Evolutionary conservation across 768 basidiomycete species (phyloP).

Genomic region (Antrodiella citrinella): DNA sequence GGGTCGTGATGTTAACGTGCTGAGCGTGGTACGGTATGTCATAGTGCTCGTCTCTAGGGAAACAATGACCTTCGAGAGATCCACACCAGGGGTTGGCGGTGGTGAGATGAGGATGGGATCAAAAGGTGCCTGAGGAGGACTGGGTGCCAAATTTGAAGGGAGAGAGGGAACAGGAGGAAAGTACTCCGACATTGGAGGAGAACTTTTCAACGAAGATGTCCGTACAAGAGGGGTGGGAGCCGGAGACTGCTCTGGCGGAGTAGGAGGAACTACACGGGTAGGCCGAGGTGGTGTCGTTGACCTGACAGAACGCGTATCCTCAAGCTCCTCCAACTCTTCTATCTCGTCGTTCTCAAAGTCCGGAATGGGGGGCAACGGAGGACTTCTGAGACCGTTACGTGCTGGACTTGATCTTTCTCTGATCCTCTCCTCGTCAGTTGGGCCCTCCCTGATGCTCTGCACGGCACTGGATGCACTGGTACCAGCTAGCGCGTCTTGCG

Average conservation of each 20-base stretch:
- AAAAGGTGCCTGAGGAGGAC: constrained; percentile 51
- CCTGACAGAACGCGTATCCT: background rate
- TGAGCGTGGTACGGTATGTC: constrained; percentile 57
- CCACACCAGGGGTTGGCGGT: constrained; percentile 37
- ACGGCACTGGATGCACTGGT: constrained; percentile 13
- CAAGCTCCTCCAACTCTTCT: constrained; percentile 1
- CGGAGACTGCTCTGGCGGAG: constrained; percentile 16
- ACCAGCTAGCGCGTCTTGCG: constrained; percentile 61
- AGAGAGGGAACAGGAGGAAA: constrained; percentile 41
- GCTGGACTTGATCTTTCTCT: no score
- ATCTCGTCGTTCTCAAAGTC: constrained; percentile 4
- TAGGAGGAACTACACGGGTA: constrained; percentile 6
- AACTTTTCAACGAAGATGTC: constrained; percentile 18
- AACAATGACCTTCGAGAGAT: constrained; percentile 58
- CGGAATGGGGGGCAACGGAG: constrained; percentile 17
- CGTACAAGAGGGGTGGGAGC: constrained; percentile 21
- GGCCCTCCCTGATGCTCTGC: constrained; percentile 7
- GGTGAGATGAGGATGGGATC: constrained; percentile 49
- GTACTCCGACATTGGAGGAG: constrained; percentile 26
- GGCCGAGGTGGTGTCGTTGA: constrained; percentile 8
- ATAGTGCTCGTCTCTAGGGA: constrained; percentile 67
- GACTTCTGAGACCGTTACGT: constrained; percentile 7
- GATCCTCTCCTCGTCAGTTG: constrained; percentile 3
- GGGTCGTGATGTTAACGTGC: constrained; percentile 59
- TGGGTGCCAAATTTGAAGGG: constrained; percentile 34